Evolutionary conservation across 345 rosid genomes (phyloP), one percentile per base, ranked within the genome.

Genomic region (Populus deltoides): DNA sequence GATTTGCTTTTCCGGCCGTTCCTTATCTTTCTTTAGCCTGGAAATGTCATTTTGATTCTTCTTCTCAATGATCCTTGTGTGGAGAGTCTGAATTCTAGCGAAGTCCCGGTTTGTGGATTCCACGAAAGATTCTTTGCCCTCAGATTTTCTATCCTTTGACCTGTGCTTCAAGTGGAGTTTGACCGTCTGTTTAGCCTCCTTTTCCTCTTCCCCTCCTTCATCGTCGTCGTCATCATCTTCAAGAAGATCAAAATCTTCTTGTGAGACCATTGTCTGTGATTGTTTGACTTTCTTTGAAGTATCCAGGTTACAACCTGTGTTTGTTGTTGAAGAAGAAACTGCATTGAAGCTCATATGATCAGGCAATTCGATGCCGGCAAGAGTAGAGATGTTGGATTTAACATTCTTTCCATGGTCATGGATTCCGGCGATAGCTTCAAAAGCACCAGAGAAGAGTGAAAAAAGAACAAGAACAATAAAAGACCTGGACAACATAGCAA

Each of bases 111-210:
- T 75, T 31, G 83, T 79, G 75, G 92, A 90, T 65, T 84, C 90
- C 35, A 76, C 36, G 78, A 92, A 84, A 35, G 93, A 89, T 35
- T 83, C 81, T 75, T 82, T 78, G 18, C 82, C 83, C 75, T 79
- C 83, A 3, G 71, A 62, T 59, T 84, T 81, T 39, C 71, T 77
- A 79, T 77, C 81, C 25, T 63, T 68, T 2, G 88, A 76, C 74
- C 92, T 82, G 78, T 79, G 96, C 80, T 86, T 95, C 53, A 95
- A 73, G 17, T 93, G 86, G 74, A 93, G 86, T 83, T 89, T 95
- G 73, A 90, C 85, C 24, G 87, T 87, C 62, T 84, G 82, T 83
- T 83, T 80, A 3, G 43, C 25, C n/a, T 25, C 38, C n/a, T 39
- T 38, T 20, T 20, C 53, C 20, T 17, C 79, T 5, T 47, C 67